phyloP scores from a whole-genome alignment of 1,284 basidiomycete species.

The Microbotryum intermedium region DNA sequence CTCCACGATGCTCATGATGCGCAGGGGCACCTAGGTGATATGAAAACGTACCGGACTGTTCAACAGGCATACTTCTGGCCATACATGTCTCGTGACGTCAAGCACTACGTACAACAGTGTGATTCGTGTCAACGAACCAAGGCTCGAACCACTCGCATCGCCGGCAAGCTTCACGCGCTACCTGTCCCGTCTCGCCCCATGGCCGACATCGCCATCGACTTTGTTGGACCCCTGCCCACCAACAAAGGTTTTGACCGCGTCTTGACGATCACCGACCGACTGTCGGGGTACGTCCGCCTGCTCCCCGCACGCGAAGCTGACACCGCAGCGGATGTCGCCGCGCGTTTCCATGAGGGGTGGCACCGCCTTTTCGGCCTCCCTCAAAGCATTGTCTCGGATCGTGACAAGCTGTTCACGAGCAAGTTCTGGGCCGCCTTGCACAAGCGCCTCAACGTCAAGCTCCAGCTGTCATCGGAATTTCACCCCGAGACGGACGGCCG shows the following conservation, averaged over 20 bases:
- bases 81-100: conserved; percentile 34
- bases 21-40: conserved; percentile 41
- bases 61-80: conserved; percentile 43
- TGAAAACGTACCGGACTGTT: conserved; percentile 39
- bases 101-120: conserved; percentile 5
- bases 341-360: conserved; percentile 29
- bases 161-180: conserved; percentile 8
- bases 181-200: conserved; percentile 1
- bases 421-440: conserved; percentile 33
- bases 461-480: conserved; percentile 43
- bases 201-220: conserved; percentile 9
- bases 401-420: conserved; percentile 32
- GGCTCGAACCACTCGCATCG: conserved; percentile 1
- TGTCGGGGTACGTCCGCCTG: conserved; percentile 41
- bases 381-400: conserved; percentile 29
- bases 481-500: conserved; percentile 42
- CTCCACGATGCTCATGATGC: conserved; percentile 36
- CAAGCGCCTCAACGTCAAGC: conserved; percentile 20
- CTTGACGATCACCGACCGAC: conserved; percentile 40
- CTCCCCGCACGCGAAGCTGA: conserved; percentile 31
- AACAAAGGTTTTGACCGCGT: conserved; percentile 41
- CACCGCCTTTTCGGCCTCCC: conserved; percentile 42
- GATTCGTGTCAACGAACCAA: conserved; percentile 17
- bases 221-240: conserved; percentile 42
- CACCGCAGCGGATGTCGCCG: conserved; percentile 31